These are phyloP conservation scores for Proliferodiscus dingleyae DNA, from an alignment of 2,329 filamentous ascomycete genomes.

Conservation along the genomic window DNA sequence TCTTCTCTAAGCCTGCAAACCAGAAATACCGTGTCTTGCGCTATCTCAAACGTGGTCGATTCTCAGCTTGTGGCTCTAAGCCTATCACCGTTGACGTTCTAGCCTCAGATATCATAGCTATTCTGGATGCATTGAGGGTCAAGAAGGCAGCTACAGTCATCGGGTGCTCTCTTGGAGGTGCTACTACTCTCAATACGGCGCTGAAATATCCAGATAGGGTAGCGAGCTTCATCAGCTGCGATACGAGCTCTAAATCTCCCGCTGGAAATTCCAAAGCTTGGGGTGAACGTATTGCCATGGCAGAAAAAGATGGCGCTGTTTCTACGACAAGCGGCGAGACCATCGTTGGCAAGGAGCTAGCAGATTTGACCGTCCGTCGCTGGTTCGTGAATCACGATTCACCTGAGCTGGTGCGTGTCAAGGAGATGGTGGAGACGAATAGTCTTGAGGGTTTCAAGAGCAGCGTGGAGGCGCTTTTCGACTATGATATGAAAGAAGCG, in stretches of 20 bases:
- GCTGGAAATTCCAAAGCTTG: slow-evolving; percentile 72
- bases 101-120: slow-evolving; percentile 58
- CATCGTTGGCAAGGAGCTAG: slow-evolving; percentile 61
- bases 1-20: slow-evolving; percentile 23
- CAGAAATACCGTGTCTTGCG: slow-evolving; percentile 64
- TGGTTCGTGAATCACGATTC: slow-evolving; percentile 69
- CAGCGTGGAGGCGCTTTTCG: slow-evolving; percentile 65
- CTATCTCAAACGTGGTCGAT: slow-evolving; percentile 66
- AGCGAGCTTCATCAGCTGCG: slow-evolving; percentile 63
- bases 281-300: slow-evolving; percentile 68
- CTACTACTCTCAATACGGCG: slow-evolving; percentile 68
- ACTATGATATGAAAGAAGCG: slow-evolving; percentile 59
- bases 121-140: slow-evolving; percentile 68
- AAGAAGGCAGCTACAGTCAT: slow-evolving; percentile 61
- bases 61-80: slow-evolving; percentile 13
- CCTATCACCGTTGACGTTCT: slow-evolving; percentile 47
- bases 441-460: slow-evolving; percentile 64
- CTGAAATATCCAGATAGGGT: slow-evolving; percentile 59
- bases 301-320: slow-evolving; percentile 48
- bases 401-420: slow-evolving; percentile 49
- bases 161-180: slow-evolving; percentile 78
- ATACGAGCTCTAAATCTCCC: slow-evolving; percentile 71
- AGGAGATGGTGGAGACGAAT: slow-evolving; percentile 65
- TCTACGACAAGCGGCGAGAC: slow-evolving; percentile 40
- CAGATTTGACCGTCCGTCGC: slow-evolving; percentile 64